These are phyloP conservation scores for Phanerodontia chrysosporium DNA, from an alignment of 768 basidiomycete genomes.

Conservation along the genomic window DNA sequence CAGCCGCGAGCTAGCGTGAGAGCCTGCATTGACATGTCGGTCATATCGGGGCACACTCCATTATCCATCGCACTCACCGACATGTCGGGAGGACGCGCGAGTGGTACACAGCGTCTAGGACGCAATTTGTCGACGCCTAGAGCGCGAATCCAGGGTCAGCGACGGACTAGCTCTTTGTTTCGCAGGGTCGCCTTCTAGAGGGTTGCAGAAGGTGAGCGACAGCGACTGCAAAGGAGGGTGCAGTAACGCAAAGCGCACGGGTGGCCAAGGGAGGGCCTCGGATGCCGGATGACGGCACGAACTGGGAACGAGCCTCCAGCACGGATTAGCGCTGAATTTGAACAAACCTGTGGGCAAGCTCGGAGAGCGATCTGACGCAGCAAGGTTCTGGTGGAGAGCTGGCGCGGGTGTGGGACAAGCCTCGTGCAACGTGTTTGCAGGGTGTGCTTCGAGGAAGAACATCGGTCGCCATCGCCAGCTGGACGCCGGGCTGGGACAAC, in stretches of 20 bases:
- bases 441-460: background rate
- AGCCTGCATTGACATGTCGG: background rate
- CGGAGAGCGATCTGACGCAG: background rate
- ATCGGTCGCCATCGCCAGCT: background rate
- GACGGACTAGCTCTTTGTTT: background rate
- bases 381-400: background rate
- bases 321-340: background rate
- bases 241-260: background rate
- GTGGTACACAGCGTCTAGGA: background rate
- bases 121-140: background rate
- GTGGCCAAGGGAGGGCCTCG: background rate
- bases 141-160: background rate
- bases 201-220: background rate
- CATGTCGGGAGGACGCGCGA: background rate
- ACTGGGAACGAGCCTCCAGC: background rate
- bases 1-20: background rate
- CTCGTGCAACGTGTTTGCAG: background rate
- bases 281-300: constrained; percentile 5
- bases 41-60: background rate
- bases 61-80: no score
- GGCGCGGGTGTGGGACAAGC: background rate
- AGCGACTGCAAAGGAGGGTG: background rate
- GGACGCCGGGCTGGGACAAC: background rate
- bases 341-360: constrained; percentile 1
- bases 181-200: background rate